A percentile compares a stretch with the other conserved stretches of the same genome.
Evolutionary conservation across 768 basidiomycete species (phyloP).

Genomic region (Rhodotorula sphaerocarpa): DNA sequence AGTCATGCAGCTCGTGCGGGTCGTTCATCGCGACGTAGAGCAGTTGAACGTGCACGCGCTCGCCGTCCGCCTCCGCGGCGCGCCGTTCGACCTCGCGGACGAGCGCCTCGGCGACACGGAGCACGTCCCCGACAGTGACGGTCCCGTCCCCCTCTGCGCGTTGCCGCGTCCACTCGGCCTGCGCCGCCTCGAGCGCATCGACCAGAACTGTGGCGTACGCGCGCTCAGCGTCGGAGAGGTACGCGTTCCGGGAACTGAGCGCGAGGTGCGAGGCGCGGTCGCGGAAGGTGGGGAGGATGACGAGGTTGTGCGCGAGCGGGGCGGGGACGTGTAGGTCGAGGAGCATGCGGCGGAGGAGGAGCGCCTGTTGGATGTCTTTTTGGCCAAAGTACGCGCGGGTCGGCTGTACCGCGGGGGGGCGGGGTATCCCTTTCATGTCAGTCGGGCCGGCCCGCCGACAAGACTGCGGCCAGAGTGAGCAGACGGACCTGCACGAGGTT

Average conservation of each 20-base stretch:
- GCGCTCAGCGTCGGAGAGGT: slow-evolving; percentile 61
- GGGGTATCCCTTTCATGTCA: no score
- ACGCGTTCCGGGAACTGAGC: slow-evolving; percentile 81
- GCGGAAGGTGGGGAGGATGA: slow-evolving; percentile 78
- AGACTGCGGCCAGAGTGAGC: neutral
- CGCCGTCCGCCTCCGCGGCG: neutral
- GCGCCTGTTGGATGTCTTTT: slow-evolving; percentile 94
- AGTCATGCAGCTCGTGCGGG: slow-evolving; percentile 60
- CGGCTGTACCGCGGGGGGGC: slow-evolving; percentile 52
- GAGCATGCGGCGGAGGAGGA: slow-evolving; percentile 68
- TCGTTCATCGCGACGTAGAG: slow-evolving; percentile 91
- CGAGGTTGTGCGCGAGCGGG: slow-evolving; percentile 63
- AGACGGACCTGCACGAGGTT: slow-evolving; percentile 72
- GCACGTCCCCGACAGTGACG: slow-evolving; percentile 24
- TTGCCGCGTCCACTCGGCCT: slow-evolving; percentile 53
- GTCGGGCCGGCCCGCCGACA: neutral
- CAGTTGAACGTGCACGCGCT: slow-evolving; percentile 53
- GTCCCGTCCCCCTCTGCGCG: slow-evolving; percentile 44
- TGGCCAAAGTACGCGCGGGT: slow-evolving; percentile 91
- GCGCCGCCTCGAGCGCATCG: slow-evolving; percentile 58
- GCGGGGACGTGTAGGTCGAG: slow-evolving; percentile 72
- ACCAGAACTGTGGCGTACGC: slow-evolving; percentile 60
- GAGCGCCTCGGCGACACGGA: slow-evolving; percentile 26
- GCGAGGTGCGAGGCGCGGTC: slow-evolving; percentile 57
- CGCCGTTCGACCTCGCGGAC: neutral